Evolutionary conservation across 2,329 filamentous ascomycete genomes (phyloP), one percentile per base, ranked within the genome.

Genomic region (Verticillium tricorpus): DNA sequence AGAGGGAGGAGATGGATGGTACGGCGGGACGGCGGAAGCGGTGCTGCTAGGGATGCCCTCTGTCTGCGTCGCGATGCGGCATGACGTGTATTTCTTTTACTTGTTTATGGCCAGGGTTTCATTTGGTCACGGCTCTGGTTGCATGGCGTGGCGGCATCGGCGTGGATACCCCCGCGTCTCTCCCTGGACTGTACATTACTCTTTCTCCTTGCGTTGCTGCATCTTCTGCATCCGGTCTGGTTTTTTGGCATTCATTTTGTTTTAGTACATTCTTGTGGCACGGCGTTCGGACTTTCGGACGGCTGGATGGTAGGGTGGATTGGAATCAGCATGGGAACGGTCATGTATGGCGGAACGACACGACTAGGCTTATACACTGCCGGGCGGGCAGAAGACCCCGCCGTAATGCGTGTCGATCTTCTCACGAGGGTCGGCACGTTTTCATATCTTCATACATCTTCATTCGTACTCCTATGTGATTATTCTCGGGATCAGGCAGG

Each of bases 1-100:
- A 64, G 61, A 67, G 57, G 15, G 37, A 58, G 15, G 57, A 58
- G 37, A 58, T 58, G 57, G 57, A 58, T 15, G 57, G 57, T 15
- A 22, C 37, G 15, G 37, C 32, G 4, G 57, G 57, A 15, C 22
- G 35, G 22, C 40, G 67, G 60, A 65, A 60, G 5, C 67, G 64
- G 66, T 73, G 70, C 52, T 72, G 71, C 60, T 72, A 50, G 45
- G 45, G n/a, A n/a, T 17, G 15, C 14, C 2, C 39, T 45, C n/a
- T 45, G 39, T 45, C n/a, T 45, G 39, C 39, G 34, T 35, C 34
- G 14, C 34, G 34, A 1, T 14, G 34, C 2, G 12, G 60, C 69
- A 40, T 14, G 28, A n/a, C 9, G 14, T 35, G 34, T 35, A 5
- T 5, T 28, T 5, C 17, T 50, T 12, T 50, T 50, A 7, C 22